Base-by-base conservation (phyloP, 805 yeast species). In the Ascoidea tarda region DNA sequence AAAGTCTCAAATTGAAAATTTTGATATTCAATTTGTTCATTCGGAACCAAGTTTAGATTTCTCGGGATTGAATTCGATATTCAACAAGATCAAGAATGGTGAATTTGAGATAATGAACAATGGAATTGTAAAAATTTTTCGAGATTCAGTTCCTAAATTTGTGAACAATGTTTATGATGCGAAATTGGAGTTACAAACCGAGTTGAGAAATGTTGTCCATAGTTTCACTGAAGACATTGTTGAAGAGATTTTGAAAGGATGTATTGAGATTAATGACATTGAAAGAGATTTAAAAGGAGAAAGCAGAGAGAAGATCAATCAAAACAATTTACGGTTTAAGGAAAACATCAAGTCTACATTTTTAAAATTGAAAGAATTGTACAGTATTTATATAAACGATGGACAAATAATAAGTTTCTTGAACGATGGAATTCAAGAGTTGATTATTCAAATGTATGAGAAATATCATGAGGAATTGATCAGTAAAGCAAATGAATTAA, bases 101-200 rank as follows among this genome's bases (percentile, higher is more conserved):
- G 57, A 57, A 50, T 47, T 60, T 64, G 54, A 59, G 16, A 55
- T 55, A 32, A 49, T 47, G 10, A 55, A 52, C 28, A 60, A 68
- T 16, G 58, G 65, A 49, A 61, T 79, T 32, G 60, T 77, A 51
- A 73, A 73, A 49, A 61, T 82, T 44, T 85, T 83, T 2, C 71
- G 77, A 57, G 87, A 81, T 32, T 74, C 87, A 0, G 85, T 84
- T 1, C 96, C 96, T 0, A 81, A 77, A 57, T 87, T 88, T 12
- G 84, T 86, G 12, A 82, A 80, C 59, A 83, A 87, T 62, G 84
- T 84, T 85, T 77, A 82, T 49, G 96, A 90, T 66, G 93, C 83
- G 1, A 71, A 80, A 55, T 66, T 68, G 10, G 97, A 90, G 63
- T 70, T 90, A 47, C 86, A 84, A 59, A 70, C 78, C 31, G 89